Evolutionary conservation across 768 basidiomycete genomes (phyloP).

Genomic region (Tricholoma matsutake): DNA sequence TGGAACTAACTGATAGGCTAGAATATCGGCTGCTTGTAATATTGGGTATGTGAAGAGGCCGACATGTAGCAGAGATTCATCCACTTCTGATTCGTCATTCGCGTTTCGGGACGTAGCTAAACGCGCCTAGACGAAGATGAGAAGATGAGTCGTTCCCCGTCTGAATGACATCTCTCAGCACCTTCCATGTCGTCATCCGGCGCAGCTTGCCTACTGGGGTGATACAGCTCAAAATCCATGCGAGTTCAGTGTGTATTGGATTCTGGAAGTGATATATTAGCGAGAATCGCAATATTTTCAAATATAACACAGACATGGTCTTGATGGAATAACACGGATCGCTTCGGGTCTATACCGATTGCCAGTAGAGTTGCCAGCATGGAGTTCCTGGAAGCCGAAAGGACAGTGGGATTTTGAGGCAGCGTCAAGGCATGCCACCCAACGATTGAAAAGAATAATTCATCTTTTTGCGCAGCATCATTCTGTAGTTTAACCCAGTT

Average conservation of each 20-base stretch:
- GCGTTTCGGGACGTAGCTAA: constrained; percentile 74
- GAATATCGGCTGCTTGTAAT: constrained; percentile 89
- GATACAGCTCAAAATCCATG: constrained; percentile 87
- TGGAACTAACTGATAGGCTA: constrained; percentile 68
- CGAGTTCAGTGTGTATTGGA: constrained; percentile 77
- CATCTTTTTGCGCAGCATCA: constrained; percentile 52
- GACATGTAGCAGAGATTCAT: constrained; percentile 77
- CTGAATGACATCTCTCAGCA: constrained; percentile 23
- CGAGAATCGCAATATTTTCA: background rate
- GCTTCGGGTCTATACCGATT: constrained; percentile 76
- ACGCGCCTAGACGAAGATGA: constrained; percentile 51
- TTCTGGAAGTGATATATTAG: constrained; percentile 47
- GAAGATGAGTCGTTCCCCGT: constrained; percentile 4
- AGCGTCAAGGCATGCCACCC: constrained; percentile 94
- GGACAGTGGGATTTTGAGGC: constrained; percentile 72
- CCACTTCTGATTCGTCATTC: constrained; percentile 69
- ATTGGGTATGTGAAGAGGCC: constrained; percentile 93
- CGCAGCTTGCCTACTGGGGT: constrained; percentile 79
- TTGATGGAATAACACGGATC: constrained; percentile 80
- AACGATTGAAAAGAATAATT: constrained; percentile 81
- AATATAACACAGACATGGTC: constrained; percentile 62
- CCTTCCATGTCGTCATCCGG: constrained; percentile 98
- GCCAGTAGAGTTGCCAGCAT: constrained; percentile 84
- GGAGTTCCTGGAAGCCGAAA: constrained; percentile 63
- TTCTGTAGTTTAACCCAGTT: constrained; percentile 87